phyloP scores from a whole-genome alignment of 805 yeast species.

The Hanseniaspora guilliermondii region DNA sequence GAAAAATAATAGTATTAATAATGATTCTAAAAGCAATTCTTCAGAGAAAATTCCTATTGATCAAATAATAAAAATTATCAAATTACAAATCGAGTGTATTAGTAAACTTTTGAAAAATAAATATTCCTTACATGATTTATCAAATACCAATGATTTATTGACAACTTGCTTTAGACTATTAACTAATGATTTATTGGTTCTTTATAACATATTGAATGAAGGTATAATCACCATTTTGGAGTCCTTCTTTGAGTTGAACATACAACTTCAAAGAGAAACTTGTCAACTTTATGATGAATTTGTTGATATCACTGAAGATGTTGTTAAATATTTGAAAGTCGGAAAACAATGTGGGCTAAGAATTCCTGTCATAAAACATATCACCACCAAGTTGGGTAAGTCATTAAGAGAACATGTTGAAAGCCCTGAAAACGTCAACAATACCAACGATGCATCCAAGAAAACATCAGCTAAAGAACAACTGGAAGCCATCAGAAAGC shows the following conservation, averaged over 20 bases:
- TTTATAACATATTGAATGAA: constrained; percentile 85
- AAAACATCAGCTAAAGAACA: constrained; percentile 23
- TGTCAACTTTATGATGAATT: constrained; percentile 72
- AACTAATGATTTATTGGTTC: constrained; percentile 75
- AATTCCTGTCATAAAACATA: constrained; percentile 93
- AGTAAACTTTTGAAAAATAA: constrained; percentile 60
- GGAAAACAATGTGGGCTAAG: constrained; percentile 86
- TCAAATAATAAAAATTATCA: neutral
- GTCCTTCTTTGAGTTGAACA: constrained; percentile 87
- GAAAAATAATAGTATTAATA: neutral
- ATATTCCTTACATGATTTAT: constrained; percentile 63
- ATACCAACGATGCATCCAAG: constrained; percentile 16
- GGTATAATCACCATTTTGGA: constrained; percentile 90
- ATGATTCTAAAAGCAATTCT: neutral
- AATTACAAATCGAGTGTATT: constrained; percentile 10
- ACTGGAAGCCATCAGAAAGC: constrained; percentile 27
- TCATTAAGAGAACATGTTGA: constrained; percentile 81
- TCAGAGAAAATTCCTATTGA: neutral
- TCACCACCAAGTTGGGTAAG: constrained; percentile 82
- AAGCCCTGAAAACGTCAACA: constrained; percentile 14
- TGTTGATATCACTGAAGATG: constrained; percentile 74
- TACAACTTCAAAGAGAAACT: constrained; percentile 74
- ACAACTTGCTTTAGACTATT: constrained; percentile 75
- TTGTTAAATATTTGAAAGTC: constrained; percentile 71
- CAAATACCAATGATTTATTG: constrained; percentile 57